Percentiles rank a stretch among this genome's conserved stretches.
Evolutionary conservation across 108 stramenopile species (phyloP).

Genomic region (Skeletonema tropicum): DNA sequence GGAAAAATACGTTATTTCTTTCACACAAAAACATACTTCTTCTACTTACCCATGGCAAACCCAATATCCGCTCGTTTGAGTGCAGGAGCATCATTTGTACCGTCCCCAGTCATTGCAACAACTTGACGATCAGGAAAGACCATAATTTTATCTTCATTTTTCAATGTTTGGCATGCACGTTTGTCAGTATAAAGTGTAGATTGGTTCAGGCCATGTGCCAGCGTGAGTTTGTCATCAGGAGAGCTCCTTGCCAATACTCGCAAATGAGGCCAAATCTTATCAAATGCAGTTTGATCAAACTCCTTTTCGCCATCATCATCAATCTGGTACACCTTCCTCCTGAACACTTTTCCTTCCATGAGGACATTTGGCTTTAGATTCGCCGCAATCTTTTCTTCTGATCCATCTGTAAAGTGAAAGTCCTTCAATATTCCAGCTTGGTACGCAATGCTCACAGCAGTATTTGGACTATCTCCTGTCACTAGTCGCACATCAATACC

Average conservation of each 20-base stretch:
- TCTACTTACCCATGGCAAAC: conserved; percentile 88
- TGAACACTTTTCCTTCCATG: conserved; percentile 84
- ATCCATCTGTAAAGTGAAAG: conserved; percentile 66
- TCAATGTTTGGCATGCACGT: conserved; percentile 46
- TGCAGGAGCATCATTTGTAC: conserved; percentile 99
- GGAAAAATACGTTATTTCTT: too few species aligned
- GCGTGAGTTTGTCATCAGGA: conserved; percentile 84
- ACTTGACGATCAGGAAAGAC: conserved; percentile 92
- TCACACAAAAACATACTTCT: too few species aligned
- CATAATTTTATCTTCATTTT: conserved; percentile 53
- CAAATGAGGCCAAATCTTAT: conserved; percentile 85
- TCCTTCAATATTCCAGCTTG: conserved; percentile 84
- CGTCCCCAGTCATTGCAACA: conserved; percentile 98
- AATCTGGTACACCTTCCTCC: conserved; percentile 61
- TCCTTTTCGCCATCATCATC: conserved; percentile 65
- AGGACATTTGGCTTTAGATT: conserved; percentile 81
- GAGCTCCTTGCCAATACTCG: conserved; percentile 81
- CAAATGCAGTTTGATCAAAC: conserved; percentile 84
- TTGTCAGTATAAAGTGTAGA: conserved; percentile 77
- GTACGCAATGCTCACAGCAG: conserved; percentile 94
- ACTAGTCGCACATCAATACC: conserved; percentile 98
- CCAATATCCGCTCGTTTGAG: conserved; percentile 98
- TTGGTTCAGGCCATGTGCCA: conserved; percentile 89
- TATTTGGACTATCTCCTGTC: conserved; percentile 95
- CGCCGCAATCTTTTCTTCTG: conserved; percentile 62